Percentiles rank a stretch among this genome's conserved stretches.
These are phyloP conservation scores for Pseudognaphalium luteoalbum DNA, from an alignment of 129 eudicot genomes.

Conservation along the genomic window DNA sequence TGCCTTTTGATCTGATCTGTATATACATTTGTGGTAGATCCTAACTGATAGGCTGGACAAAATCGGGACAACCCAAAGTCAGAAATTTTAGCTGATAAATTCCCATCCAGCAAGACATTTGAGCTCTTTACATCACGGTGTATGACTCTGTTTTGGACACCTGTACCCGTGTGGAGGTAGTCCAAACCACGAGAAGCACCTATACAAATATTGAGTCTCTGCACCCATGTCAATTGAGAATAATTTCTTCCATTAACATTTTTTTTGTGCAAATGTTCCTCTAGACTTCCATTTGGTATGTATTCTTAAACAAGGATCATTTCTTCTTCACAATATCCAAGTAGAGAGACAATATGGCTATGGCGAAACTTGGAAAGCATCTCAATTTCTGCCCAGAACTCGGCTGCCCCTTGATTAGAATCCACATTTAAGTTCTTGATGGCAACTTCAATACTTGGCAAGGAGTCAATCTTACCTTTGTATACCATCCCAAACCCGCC, in stretches of 20 bases:
- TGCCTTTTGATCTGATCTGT: constrained; percentile 28
- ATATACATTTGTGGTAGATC: constrained; percentile 26
- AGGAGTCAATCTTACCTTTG: constrained; percentile 25
- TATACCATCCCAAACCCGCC: constrained; percentile 42
- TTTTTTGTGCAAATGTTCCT: constrained; percentile 30
- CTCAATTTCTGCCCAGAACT: constrained; percentile 35
- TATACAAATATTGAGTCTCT: constrained; percentile 33
- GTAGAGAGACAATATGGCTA: constrained; percentile 31
- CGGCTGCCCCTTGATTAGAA: constrained; percentile 37
- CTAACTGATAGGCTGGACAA: constrained; percentile 23
- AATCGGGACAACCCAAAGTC: constrained; percentile 38
- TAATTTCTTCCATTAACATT: not conserved
- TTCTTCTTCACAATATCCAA: constrained; percentile 33
- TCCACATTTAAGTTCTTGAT: constrained; percentile 30
- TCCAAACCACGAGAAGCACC: constrained; percentile 41
- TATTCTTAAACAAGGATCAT: constrained; percentile 25
- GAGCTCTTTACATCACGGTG: constrained; percentile 41
- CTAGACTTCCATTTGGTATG: constrained; percentile 30
- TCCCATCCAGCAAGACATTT: constrained; percentile 36
- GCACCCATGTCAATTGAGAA: constrained; percentile 25
- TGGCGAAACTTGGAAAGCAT: constrained; percentile 41
- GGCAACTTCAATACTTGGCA: constrained; percentile 24
- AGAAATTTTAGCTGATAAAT: constrained; percentile 30
- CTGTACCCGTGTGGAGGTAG: constrained; percentile 43
- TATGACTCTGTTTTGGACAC: constrained; percentile 29